Evolutionary conservation across 768 basidiomycete species (phyloP).

Genomic region (Suillus placidus): DNA sequence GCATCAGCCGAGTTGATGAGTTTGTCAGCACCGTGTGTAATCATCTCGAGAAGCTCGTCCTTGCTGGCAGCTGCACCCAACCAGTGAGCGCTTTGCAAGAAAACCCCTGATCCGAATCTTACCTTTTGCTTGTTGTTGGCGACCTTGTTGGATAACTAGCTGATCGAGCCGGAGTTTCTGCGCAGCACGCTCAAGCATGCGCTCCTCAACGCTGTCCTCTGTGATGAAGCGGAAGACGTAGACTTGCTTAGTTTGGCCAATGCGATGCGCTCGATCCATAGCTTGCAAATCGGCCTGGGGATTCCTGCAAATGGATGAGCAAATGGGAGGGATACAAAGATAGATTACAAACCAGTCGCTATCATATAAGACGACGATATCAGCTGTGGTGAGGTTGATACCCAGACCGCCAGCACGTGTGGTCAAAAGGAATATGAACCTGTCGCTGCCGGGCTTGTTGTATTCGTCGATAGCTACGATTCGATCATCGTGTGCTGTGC

Average conservation of each 20-base stretch:
- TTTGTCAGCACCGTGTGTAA: conserved; percentile 95
- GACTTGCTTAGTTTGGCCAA: conserved; percentile 96
- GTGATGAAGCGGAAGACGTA: conserved; percentile 98
- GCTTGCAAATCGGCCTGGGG: conserved; percentile 99
- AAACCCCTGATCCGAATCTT: conserved; percentile 20
- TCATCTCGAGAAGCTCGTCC: conserved; percentile 97
- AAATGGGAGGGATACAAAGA: background rate
- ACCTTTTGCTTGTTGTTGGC: conserved; percentile 82
- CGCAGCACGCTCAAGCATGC: conserved; percentile 92
- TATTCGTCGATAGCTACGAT: conserved; percentile 97
- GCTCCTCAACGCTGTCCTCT: conserved; percentile 93
- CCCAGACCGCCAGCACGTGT: conserved; percentile 97
- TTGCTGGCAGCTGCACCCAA: conserved; percentile 76
- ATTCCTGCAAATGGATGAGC: conserved; percentile 63
- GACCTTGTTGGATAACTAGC: conserved; percentile 95
- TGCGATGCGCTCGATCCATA: conserved; percentile 97
- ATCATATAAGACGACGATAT: conserved; percentile 94
- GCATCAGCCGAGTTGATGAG: conserved; percentile 83
- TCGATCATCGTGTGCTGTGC: conserved; percentile 95
- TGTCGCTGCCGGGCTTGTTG: conserved; percentile 91
- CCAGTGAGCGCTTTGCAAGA: conserved; percentile 1
- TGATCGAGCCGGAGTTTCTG: conserved; percentile 96
- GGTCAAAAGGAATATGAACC: conserved; percentile 94
- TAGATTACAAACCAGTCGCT: conserved; percentile 79
- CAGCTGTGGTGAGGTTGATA: conserved; percentile 94